Base-by-base conservation (phyloP, 148 eudicot genomes). In the Rhododendron simsii region DNA sequence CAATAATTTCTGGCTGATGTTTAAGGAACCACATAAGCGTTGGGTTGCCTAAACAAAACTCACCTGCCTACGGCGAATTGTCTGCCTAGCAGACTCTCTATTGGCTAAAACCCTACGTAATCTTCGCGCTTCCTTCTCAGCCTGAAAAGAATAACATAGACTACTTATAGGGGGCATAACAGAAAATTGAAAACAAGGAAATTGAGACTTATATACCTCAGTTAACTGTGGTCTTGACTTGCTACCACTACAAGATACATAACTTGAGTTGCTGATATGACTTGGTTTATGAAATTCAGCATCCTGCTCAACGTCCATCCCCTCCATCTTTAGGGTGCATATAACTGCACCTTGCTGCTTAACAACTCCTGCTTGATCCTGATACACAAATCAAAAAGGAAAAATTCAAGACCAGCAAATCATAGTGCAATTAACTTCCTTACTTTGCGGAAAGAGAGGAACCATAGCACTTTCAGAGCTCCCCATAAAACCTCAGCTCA, bases 1-100 rank as follows among this genome's bases (percentile, higher is more conserved):
- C 5, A 74, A 76, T 23, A 55, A 75, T 9, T 20, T 18, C 67
- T 41, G 59, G 67, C 50, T 82, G 30, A 12, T n/a, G 13, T 81
- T 81, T 3, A 63, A 63, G 28, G 20, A 63, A 44, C 84, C 51
- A 37, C 26, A 28, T 11, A 53, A n/a, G 45, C 37, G 35, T 81
- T 21, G 3, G 7, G 76, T 48, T 37, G 28, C 21, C 39, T 33
- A 79, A 86, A 81, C 13, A 59, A 8, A 59, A 26, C 82, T 74
- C 81, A 94, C 98, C 96, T 94, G 98, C 86, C 98, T 91, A 44
- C 96, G 92, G 15, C 96, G 95, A 85, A 96, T 96, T 3, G 98
- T 93, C 88, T 93, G 94, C 76, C 98, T 90, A 18, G 98, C 98
- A 0, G 98, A 96, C 89, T 96, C 98, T 82, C 98, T 91, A 69